phyloP scores from a whole-genome alignment of 495 filamentous ascomycete genomes.

The Hyphodiscus hymeniophilus region DNA sequence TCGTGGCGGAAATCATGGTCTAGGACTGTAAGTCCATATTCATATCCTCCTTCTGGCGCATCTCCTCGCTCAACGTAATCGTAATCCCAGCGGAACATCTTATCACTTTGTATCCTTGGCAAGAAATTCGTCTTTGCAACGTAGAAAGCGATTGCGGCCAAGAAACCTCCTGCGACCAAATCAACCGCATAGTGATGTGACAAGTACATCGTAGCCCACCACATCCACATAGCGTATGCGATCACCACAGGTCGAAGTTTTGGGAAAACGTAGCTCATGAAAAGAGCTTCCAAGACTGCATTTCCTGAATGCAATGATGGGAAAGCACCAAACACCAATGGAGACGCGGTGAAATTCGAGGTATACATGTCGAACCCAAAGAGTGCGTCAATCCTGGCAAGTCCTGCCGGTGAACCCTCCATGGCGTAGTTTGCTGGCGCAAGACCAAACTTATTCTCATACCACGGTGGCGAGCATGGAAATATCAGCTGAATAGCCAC shows the following conservation, averaged over 20 bases:
- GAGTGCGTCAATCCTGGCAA: conserved; percentile 80
- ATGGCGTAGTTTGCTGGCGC: conserved; percentile 89
- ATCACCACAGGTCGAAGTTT: conserved; percentile 66
- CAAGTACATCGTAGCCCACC: conserved; percentile 98
- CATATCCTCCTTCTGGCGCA: conserved; percentile 23
- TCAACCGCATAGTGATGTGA: conserved; percentile 96
- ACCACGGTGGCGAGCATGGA: conserved; percentile 93
- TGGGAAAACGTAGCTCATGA: conserved; percentile 87
- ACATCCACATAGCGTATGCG: conserved; percentile 81
- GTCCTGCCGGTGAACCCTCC: conserved; percentile 74
- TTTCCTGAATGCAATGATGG: conserved; percentile 82
- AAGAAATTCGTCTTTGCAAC: conserved; percentile 72
- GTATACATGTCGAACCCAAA: conserved; percentile 90
- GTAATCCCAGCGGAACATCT: conserved; percentile 88
- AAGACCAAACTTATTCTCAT: conserved; percentile 83
- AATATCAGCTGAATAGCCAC: conserved; percentile 81
- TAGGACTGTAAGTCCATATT: conserved; percentile 19
- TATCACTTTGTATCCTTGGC: conserved; percentile 70
- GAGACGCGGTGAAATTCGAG: conserved; percentile 77
- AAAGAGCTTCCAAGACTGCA: conserved; percentile 82
- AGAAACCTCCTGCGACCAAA: conserved; percentile 72
- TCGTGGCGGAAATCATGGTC: conserved; percentile 16
- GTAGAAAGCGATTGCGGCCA: conserved; percentile 75
- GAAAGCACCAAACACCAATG: conserved; percentile 90
- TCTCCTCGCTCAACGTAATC: conserved; percentile 81